These are phyloP conservation scores for Arachnomyces sp. DNA, from an alignment of 2,329 filamentous ascomycete species.

Conservation along the genomic window DNA sequence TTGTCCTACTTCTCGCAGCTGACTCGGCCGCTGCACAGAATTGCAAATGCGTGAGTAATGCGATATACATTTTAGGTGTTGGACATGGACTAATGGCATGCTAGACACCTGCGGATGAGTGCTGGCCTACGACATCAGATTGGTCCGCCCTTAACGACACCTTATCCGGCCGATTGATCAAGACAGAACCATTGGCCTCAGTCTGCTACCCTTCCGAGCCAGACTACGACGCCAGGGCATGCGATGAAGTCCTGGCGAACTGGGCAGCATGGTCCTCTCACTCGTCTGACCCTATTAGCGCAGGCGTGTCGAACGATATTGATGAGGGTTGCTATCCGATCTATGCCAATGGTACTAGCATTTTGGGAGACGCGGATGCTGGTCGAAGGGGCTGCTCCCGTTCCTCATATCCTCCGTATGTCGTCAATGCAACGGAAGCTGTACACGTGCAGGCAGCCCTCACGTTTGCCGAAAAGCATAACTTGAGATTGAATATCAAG, in stretches of 20 bases:
- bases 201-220: constrained; percentile 23
- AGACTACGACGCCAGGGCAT: constrained; percentile 14
- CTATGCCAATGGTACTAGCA: constrained; percentile 14
- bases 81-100: too few relatives aligned
- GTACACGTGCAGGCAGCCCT: too few relatives aligned
- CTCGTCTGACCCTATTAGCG: constrained; percentile 15
- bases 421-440: too few relatives aligned
- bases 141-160: constrained; percentile 26
- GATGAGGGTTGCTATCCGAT: constrained; percentile 19
- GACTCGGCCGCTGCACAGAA: too few relatives aligned
- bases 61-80: too few relatives aligned
- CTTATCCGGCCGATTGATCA: constrained; percentile 21
- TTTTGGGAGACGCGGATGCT: constrained; percentile 6
- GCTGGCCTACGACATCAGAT: constrained; percentile 23
- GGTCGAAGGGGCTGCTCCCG: too few relatives aligned
- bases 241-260: constrained; percentile 13
- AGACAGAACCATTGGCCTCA: constrained; percentile 16
- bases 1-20: too few relatives aligned
- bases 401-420: too few relatives aligned
- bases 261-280: constrained; percentile 19
- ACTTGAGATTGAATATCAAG: too few relatives aligned
- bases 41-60: too few relatives aligned
- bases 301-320: constrained; percentile 16
- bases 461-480: too few relatives aligned
- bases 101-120: too few relatives aligned